These are phyloP conservation scores for Aspergillus heteromorphus DNA, from an alignment of 495 filamentous ascomycete species.

Conservation along the genomic window DNA sequence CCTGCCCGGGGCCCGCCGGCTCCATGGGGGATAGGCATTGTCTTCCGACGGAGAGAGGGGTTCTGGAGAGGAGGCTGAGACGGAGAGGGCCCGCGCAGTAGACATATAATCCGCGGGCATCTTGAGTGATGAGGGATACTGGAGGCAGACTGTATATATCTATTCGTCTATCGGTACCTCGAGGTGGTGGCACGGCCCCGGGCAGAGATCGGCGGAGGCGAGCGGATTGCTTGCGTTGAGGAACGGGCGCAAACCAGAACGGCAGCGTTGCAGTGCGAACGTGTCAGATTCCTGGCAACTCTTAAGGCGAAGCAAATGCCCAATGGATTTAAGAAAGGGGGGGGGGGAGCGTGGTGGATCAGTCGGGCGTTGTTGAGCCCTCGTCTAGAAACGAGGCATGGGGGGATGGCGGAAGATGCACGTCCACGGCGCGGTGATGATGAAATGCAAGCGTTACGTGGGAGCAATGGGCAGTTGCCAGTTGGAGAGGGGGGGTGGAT, in stretches of 20 bases:
- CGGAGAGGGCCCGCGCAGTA: constrained; percentile 59
- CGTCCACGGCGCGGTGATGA: constrained; percentile 2
- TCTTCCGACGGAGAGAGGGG: constrained; percentile 23
- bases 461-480: neutral
- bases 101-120: constrained; percentile 58
- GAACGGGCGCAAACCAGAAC: neutral
- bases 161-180: neutral
- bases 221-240: neutral
- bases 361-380: constrained; percentile 8
- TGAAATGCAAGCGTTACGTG: neutral
- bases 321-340: neutral
- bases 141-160: neutral
- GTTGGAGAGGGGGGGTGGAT: too few relatives aligned
- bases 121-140: neutral
- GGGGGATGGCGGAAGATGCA: neutral
- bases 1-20: constrained; percentile 23
- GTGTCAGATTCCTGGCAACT: neutral
- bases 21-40: constrained; percentile 42
- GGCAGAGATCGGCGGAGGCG: neutral
- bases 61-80: constrained; percentile 50
- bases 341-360: neutral
- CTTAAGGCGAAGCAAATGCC: neutral
- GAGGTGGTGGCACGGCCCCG: neutral
- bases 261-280: neutral
- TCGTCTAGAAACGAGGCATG: constrained; percentile 10